Evolutionary conservation across 2,329 filamentous ascomycete genomes (phyloP), one percentile per base, ranked within the genome.

Genomic region (Aspergillus unguis): DNA sequence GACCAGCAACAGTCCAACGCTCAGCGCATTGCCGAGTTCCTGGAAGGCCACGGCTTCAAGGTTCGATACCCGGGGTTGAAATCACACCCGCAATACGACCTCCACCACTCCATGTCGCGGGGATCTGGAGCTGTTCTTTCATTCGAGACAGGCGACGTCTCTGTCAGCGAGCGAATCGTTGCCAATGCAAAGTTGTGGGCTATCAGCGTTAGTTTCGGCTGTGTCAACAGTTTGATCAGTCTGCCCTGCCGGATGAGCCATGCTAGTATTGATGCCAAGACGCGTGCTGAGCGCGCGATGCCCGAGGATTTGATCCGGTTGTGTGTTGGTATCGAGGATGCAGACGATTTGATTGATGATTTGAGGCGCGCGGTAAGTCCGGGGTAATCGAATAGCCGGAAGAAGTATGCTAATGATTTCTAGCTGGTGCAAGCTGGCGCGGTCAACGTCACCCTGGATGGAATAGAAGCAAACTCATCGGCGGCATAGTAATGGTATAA

Each of bases 201-300:
- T 32, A 99, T 99, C 63, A 95, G 89, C 60, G 94, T 99, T 54
- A 96, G 90, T 67, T 99, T 99, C 69, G 94, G 94, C 44, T 97
- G 94, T 70, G 94, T 99, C 60, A 99, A 99, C 77, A 95, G 90
- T 69, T 77, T 99, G 71, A 99, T 99, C 73, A 96, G 92, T 76
- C 96, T 99, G 92, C 92, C 94, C 6, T 99, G 94, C 76, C 91
- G 92, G 66, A 99, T 99, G 95, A 97, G 92, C 74, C 94, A 99
- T 74, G 94, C 94, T 36, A 96, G 90, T 69, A 99, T 99, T 66
- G 94, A 97, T 68, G 89, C 91, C 54, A 95, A 96, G 77, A 97
- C 92, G 48, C 81, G 94, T 62, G 80, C 84, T 64, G 91, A 95
- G 75, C 83, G 92, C 58, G 86, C 92, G 59, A 88, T 99, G 85